Base-by-base conservation (phyloP, 768 basidiomycete species). In the Omphalotus guepiniiformis region DNA sequence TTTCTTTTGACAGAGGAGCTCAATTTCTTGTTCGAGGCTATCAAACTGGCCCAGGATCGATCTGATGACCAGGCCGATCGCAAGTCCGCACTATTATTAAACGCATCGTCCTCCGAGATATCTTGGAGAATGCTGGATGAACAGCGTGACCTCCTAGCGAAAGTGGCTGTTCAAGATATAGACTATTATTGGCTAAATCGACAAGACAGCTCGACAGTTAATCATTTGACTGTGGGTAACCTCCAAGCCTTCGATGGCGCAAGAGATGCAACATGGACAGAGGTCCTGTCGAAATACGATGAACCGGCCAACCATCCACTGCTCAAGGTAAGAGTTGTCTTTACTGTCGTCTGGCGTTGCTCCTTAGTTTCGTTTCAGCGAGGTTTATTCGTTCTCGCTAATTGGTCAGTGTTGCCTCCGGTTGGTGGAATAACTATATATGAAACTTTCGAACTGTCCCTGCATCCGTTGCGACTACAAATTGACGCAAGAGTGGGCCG, bases 391-490 rank as follows among this genome's bases (percentile, higher is more conserved):
- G 71, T 85, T 16, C 69, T 82, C 1, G 85, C 84, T 2, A 79
- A 82, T 47, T 95, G 93, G 93, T 80, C 75, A 3, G 77, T 88
- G 21, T 70, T 92, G n/a, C 79, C 92, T 1, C 89, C 93, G 13
- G 93, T 97, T 19, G 94, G 93, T 16, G 94, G 94, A 11, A 96
- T 98, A 54, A 80, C 85, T 1, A 89, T 96, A 53, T 85, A 92
- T 62, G 84, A 92, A 61, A 72, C 76, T 23, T 89, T 96, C 55
- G 81, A 88, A 53, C 67, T 95, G 28, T 77, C 80, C 22, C 70
- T 96, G 34, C 92, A 94, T 62, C 94, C 93, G 0, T 75, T 97
- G 55, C 81, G 85, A 25, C 73, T 96, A 6, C 89, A 92, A 54
- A 74, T 97, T 40, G 94, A 98, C 63, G 82, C 88, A 22, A 78